phyloP scores from a whole-genome alignment of 2,329 filamentous ascomycete genomes.

The Periconia macrospinosa region DNA sequence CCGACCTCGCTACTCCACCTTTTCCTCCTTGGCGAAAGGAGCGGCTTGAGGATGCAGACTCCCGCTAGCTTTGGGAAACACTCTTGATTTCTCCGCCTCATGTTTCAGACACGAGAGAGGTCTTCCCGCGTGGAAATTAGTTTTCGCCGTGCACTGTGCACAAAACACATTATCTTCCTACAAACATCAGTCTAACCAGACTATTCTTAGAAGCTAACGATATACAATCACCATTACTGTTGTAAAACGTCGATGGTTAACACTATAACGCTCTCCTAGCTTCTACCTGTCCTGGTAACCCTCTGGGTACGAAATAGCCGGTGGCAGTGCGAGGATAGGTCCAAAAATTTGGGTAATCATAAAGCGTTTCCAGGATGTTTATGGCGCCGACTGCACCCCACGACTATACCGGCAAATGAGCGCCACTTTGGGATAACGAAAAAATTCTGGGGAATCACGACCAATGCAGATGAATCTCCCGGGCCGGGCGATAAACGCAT shows the following conservation, averaged over 20 bases:
- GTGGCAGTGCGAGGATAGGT: slow-evolving; percentile 14
- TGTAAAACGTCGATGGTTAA: not conserved
- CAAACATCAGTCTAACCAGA: not conserved
- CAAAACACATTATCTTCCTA: not conserved
- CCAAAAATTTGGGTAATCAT: slow-evolving; percentile 9
- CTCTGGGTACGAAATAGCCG: slow-evolving; percentile 25
- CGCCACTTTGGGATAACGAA: slow-evolving; percentile 15
- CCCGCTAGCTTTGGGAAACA: not conserved
- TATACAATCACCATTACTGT: too few species aligned
- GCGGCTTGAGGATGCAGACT: not conserved
- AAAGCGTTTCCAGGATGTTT: slow-evolving; percentile 4
- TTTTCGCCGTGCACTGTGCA: not conserved
- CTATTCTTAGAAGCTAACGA: not conserved
- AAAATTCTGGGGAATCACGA: slow-evolving; percentile 1
- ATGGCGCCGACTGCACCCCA: slow-evolving; percentile 23
- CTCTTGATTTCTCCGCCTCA: not conserved
- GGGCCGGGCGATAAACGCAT: slow-evolving; percentile 11
- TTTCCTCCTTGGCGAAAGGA: not conserved
- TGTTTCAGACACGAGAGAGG: not conserved
- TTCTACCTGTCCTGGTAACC: not conserved
- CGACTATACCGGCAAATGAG: slow-evolving; percentile 26
- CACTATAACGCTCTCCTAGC: not conserved
- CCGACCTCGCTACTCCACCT: not conserved
- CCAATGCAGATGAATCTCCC: slow-evolving; percentile 16
- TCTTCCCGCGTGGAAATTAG: not conserved